Percentiles rank a stretch among this genome's conserved stretches.
These are phyloP conservation scores for Coemansia sp. DNA, from an alignment of 192 early-diverging fungal genomes.

Conservation along the genomic window DNA sequence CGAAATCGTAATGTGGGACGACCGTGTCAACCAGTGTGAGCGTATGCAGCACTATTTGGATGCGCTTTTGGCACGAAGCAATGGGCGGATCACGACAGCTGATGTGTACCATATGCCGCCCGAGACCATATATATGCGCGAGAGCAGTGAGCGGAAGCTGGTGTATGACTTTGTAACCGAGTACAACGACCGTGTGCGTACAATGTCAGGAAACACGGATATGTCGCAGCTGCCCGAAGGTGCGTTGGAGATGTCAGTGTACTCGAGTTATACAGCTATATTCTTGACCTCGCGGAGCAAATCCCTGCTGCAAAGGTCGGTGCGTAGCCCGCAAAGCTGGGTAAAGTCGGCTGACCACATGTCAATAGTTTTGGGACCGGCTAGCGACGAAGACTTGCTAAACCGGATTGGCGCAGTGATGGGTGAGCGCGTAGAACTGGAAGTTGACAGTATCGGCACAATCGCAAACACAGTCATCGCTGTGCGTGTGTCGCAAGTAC, in stretches of 20 bases:
- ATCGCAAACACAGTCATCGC: constrained; percentile 25
- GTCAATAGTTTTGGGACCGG: constrained; percentile 16
- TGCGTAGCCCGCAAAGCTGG: constrained; percentile 37
- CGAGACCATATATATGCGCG: constrained; percentile 46
- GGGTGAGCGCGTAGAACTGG: constrained; percentile 36
- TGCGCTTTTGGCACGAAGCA: constrained; percentile 28
- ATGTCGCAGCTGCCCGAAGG: constrained; percentile 20
- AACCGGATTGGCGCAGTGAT: constrained; percentile 19
- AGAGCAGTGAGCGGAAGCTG: constrained; percentile 32
- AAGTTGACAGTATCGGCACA: constrained; percentile 34
- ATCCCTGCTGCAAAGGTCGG: constrained; percentile 13
- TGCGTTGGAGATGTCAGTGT: constrained; percentile 17
- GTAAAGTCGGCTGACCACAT: constrained; percentile 24
- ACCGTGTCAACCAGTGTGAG: constrained; percentile 54
- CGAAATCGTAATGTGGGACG: constrained; percentile 60
- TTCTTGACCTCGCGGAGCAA: constrained; percentile 19
- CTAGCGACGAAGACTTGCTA: constrained; percentile 12
- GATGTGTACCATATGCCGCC: constrained; percentile 44
- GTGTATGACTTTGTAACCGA: constrained; percentile 34
- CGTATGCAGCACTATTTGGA: constrained; percentile 50
- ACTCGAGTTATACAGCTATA: constrained; percentile 24
- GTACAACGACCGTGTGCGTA: constrained; percentile 41
- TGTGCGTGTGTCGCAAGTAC: constrained; percentile 28
- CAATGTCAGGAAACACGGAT: background rate
- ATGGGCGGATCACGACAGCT: constrained; percentile 19